phyloP scores from a whole-genome alignment of 305 asterid species.

The Andrographis paniculata region DNA sequence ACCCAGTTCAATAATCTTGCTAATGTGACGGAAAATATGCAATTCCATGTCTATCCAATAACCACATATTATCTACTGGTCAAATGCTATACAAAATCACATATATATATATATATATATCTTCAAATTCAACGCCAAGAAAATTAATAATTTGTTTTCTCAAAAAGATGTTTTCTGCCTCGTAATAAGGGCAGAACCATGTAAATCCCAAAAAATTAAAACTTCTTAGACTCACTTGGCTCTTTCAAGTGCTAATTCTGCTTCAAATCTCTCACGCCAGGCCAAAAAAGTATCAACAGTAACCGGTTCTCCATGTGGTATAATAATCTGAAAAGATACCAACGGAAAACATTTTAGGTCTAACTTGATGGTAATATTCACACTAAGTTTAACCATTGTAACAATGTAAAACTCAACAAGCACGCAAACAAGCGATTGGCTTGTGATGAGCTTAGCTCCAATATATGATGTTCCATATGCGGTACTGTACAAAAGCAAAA shows the following conservation, averaged over 20 bases:
- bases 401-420: no score
- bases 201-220: slow-evolving; percentile 12
- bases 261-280: slow-evolving; percentile 97
- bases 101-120: no score
- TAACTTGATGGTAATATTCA: no score
- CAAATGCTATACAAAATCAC: no score
- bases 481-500: no score
- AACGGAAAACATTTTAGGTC: neutral
- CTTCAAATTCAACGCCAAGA: no score
- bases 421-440: no score
- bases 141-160: slow-evolving; percentile 2
- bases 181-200: no score
- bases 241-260: slow-evolving; percentile 92
- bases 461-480: no score
- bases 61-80: no score
- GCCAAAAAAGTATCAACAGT: slow-evolving; percentile 91
- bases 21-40: neutral
- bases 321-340: slow-evolving; percentile 53
- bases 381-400: no score
- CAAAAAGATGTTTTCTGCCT: slow-evolving; percentile 3
- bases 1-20: neutral
- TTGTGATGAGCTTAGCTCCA: no score
- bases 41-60: neutral
- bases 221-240: slow-evolving; percentile 72
- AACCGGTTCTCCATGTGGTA: slow-evolving; percentile 98